Conservation (phyloP, 2,329 filamentous ascomycete genomes). For the Monilinia vaccinii-corymbosi region DNA sequence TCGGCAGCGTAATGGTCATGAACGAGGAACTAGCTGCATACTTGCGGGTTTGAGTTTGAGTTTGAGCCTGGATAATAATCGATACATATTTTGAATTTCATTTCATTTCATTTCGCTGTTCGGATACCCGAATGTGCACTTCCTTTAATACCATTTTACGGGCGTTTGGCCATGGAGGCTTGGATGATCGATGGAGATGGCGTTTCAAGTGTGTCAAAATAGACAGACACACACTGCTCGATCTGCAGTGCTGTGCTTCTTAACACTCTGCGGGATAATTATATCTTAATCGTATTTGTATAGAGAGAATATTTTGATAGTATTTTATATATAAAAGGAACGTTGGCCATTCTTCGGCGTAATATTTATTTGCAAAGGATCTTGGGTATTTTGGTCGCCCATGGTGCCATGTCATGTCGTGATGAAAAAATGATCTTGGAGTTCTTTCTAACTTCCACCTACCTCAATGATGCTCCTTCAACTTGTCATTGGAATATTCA, state of each 20-base stretch:
- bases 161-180: not conserved
- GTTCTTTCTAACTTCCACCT: not conserved
- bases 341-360: no score
- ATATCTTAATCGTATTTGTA: not conserved
- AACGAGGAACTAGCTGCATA: conserved; percentile 1
- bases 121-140: conserved; percentile 1
- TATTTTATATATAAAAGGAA: no score
- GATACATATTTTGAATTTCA: not conserved
- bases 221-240: not conserved
- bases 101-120: not conserved
- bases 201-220: not conserved
- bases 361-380: not conserved
- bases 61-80: no score
- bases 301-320: no score
- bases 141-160: not conserved
- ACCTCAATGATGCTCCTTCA: not conserved
- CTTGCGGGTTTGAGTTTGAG: not conserved
- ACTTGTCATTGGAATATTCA: not conserved
- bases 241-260: not conserved
- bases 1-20: not conserved
- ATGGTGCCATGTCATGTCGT: not conserved
- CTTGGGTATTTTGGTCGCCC: not conserved
- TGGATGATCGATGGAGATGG: not conserved
- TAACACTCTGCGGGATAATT: not conserved
- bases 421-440: not conserved